Base-by-base conservation (phyloP, 169 alveolate genomes). In the Cryptosporidium viatorum region DNA sequence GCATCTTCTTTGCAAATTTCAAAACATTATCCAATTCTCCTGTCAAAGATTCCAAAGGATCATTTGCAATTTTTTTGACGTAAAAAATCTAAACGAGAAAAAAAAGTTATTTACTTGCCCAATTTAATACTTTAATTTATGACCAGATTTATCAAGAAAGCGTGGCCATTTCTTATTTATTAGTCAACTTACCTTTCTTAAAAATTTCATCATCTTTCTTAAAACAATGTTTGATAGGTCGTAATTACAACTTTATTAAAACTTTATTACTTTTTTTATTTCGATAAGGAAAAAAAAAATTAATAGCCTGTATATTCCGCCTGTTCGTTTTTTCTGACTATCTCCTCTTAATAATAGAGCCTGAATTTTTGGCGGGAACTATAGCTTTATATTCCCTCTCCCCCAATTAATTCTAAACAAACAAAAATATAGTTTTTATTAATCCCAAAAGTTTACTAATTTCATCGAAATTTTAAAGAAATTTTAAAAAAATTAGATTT, bases 11-110 rank as follows among this genome's bases (percentile, higher is more conserved):
- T 26, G 89, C 65, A 60, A 80, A 80, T 65, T 65, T 80, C 31
- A 80, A 65, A 12, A 80, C 75, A 43, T 80, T 59, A 16, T 80
- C 89, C 51, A 80, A 41, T 50, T 80, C 89, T 65, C 89, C 89
- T n/a, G 75, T 80, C 29, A 80, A 59, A 16, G 89, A 65, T 3
- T 80, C 89, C 6, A 80, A 39, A 4, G 89, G 89, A 26, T 80
- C 89, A 35, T 80, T 80, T 9, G 73, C 89, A 29, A 80, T 80
- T 21, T 59, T 80, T 21, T 80, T 80, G 14, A 52, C 67, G 23
- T 48, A 26, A 67, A 80, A 65, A 26, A 80, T 14, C 89, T 80
- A 26, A 48, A 16, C n/a, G n/a, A 7, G 33, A 8, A 62, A 26
- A 41, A 14, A 26, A 3, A 62, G 74, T 73, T 31, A 73, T 16